These are phyloP conservation scores for Tripterygium wilfordii DNA, from an alignment of 177 flowering plant genomes.

Conservation along the genomic window DNA sequence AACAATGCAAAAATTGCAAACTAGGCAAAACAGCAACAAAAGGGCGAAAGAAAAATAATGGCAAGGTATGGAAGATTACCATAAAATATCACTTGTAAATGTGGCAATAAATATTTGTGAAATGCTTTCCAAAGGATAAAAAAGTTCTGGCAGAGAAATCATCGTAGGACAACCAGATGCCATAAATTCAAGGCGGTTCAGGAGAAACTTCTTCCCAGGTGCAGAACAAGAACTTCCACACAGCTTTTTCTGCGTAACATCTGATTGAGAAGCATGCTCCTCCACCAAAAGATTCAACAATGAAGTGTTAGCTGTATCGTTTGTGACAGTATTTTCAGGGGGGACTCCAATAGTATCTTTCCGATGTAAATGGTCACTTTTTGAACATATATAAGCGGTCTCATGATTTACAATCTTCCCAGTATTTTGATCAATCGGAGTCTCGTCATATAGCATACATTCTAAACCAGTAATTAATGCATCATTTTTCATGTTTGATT, in stretches of 20 bases:
- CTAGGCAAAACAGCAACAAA: not conserved
- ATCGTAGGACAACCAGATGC: slow-evolving; percentile 17
- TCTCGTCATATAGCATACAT: not conserved
- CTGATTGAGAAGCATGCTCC: slow-evolving; percentile 2
- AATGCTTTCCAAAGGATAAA: slow-evolving; percentile 69
- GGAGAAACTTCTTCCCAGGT: slow-evolving; percentile 59
- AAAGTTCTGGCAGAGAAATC: slow-evolving; percentile 70
- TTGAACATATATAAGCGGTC: slow-evolving; percentile 1
- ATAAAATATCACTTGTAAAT: slow-evolving; percentile 69
- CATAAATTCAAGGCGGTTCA: slow-evolving; percentile 56
- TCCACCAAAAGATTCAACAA: slow-evolving; percentile 3
- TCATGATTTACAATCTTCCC: not conserved
- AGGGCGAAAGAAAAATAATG: not conserved
- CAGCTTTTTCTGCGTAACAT: slow-evolving; percentile 3
- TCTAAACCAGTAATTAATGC: not conserved
- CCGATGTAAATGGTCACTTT: slow-evolving; percentile 1
- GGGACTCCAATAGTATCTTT: slow-evolving; percentile 7
- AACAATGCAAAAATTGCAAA: too few species aligned
- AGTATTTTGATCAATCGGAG: not conserved
- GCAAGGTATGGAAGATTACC: slow-evolving; percentile 33
- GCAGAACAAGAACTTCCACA: slow-evolving; percentile 13
- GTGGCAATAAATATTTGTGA: slow-evolving; percentile 68
- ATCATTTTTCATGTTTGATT: not conserved
- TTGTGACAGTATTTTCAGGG: slow-evolving; percentile 5
- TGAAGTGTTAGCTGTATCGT: slow-evolving; percentile 1